Evolutionary conservation across 208 protist genomes (phyloP).

Genomic region (Acanthamoeba royreba): DNA sequence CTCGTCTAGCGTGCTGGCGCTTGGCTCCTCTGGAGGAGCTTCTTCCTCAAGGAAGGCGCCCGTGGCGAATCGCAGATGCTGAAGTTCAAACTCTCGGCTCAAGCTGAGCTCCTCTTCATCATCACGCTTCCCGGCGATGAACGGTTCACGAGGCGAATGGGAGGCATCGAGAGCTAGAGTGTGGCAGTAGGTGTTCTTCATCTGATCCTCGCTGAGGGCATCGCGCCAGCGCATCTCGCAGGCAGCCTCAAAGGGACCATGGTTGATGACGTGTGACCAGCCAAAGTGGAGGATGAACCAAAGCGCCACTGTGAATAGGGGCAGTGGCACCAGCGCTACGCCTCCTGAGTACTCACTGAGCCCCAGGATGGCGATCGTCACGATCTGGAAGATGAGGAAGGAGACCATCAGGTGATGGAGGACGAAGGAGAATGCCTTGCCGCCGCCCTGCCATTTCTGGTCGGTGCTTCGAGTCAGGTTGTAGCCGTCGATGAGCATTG

Average conservation of each 20-base stretch:
- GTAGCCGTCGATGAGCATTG: background rate
- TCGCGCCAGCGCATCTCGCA: background rate
- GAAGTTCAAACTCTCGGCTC: background rate
- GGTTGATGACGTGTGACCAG: background rate
- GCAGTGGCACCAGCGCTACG: background rate
- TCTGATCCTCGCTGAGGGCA: background rate
- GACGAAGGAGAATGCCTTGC: conserved; percentile 3
- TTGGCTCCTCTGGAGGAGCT: background rate
- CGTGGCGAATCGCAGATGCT: background rate
- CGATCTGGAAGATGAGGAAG: background rate
- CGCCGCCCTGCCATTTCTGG: conserved; percentile 1
- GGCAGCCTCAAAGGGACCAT: background rate
- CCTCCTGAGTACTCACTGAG: background rate
- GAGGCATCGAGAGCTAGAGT: no score
- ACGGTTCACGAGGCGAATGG: no score
- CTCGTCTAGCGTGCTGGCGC: no score
- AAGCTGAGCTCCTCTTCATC: background rate
- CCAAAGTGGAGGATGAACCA: conserved; percentile 11
- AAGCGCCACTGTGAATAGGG: background rate
- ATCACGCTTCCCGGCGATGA: background rate
- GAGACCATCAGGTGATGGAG: background rate
- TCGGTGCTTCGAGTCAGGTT: background rate
- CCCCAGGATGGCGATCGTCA: background rate
- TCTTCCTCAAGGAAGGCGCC: background rate
- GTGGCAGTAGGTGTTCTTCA: background rate